Base-by-base conservation (phyloP, 257 asterid genomes). In the Przewalskia tangutica region DNA sequence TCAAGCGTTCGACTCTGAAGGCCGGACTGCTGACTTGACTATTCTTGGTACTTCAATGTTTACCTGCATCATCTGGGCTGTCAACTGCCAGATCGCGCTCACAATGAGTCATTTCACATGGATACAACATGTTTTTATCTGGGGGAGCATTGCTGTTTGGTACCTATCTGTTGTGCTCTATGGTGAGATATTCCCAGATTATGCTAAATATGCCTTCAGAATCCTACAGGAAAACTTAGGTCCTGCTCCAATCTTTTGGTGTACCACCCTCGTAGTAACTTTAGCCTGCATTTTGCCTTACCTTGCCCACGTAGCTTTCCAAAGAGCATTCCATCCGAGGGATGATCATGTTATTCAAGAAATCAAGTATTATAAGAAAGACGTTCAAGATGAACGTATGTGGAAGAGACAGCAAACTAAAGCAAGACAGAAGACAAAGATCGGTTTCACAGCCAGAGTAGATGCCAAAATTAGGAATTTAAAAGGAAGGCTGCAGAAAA, bases 41-140 rank as follows among this genome's bases (percentile, higher is more conserved):
- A 92, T 93, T 4, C 92, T 95, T 8, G 99, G 99, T 20, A 94
- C 99, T 0, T 91, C 89, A 14, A 95, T 95, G 99, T 94, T 95
- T 93, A 95, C 99, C 2, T 94, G 97, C 54, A 89, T 94, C 16
- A 87, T 94, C 83, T 95, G 98, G 97, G 92, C 95, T 1, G 98
- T 95, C 13, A 95, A 94, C 84, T 82, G 91, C 88, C 99, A 95
- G 85, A 93, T 95, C 16, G 98, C 97, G 3, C 85, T 95, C 38
- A 89, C 94, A 8, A 95, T 92, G 94, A 86, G 94, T 88, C 97
- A 95, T 90, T 95, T 95, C 94, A 95, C 99, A n/a, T 94, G 95
- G 96, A 91, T 95, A 63, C 99, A 95, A 62, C 98, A 92, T 89
- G 40, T 94, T 60, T 86, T 95, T 66, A 85, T 95, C n/a, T 91